Base-by-base conservation (phyloP, 345 rosid species). In the Hibiscus trionum region DNA sequence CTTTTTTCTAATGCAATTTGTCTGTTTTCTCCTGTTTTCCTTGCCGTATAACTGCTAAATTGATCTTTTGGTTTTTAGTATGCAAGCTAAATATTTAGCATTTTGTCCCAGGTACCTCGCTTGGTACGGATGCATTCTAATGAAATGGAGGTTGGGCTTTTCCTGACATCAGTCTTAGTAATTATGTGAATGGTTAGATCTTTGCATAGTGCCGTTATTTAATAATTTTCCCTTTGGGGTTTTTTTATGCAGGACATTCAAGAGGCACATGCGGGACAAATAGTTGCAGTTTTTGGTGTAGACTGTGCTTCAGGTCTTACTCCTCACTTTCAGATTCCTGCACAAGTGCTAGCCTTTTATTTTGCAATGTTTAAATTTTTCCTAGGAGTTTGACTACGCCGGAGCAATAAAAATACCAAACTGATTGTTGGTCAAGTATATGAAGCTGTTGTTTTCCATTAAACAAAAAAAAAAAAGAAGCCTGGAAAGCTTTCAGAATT, bases 191-290 rank as follows among this genome's bases (percentile, higher is more conserved):
- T 59, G 50, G 37, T 42, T 59, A 50, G 73, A 57, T 24, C 39
- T 42, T 58, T 44, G 44, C 3, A 58, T 66, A 2, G 47, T 31
- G 17, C 4, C 2, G 0, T 53, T 19, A 47, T 47, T 75, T 26
- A 61, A 37, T 53, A 39, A n/a, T 53, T 53, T 37, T 55, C 57
- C 58, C 35, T 27, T 24, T 64, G 60, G 26, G 35, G 27, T 7
- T 53, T 77, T 39, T 71, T 42, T 73, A 53, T 69, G 52, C 84
- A 93, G 99, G 99, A 96, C 82, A 96, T 91, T 83, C 99, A 87
- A 86, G 93, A 91, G 80, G 99, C 97, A 47, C 97, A 96, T 78
- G 99, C 97, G 39, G 98, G 99, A 71, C 92, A 96, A 82, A 96
- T 96, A 6, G 98, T 96, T 77, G 97, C 99, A 73, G 99, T 96